Base-by-base conservation (phyloP, 805 yeast genomes). In the Monosporozyma yasuniensis region DNA sequence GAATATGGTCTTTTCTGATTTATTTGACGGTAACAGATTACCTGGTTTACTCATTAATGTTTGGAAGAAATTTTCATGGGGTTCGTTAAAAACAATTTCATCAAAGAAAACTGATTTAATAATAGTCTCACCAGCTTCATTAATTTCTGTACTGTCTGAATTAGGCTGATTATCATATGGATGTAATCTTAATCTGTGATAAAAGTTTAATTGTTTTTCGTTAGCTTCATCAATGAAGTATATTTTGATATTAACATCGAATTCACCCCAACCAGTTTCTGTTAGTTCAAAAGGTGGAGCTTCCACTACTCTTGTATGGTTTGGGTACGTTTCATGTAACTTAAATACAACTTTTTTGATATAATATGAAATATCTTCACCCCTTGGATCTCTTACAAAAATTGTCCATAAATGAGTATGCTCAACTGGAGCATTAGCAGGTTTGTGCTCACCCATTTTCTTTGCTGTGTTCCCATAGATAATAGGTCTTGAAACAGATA, bases 201-300 rank as follows among this genome's bases (percentile, higher is more conserved):
- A 87, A 46, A 93, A 72, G 41, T 82, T 84, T 44, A 93, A 70
- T 66, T 85, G 83, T 71, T 93, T 93, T 63, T 93, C 99, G 57
- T 82, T 83, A 14, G 95, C 83, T 28, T 87, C 95, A n/a, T 83
- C 76, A 37, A 81, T 83, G 66, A 93, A 93, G 65, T 83, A 90
- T 16, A 93, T 79, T 63, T 90, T 87, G 49, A 93, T 82, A 35
- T 86, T 79, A 53, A 93, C 84, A 61, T 93, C 99, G 67, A 93
- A 93, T 66, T 93, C 99, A 56, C 99, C 99, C 99, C 99, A 93
- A 0, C 99, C 99, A 0, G 98, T 87, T 62, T 93, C 99, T 1
- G 96, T 85, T 27, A 93, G 88, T 65, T 89, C 95, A 60, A 84
- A 93, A 0, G 99, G 99, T 1, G 98, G 97, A 28, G 73, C 64